These are phyloP conservation scores for Thelonectria olida DNA, from an alignment of 2,329 filamentous ascomycete genomes.

Conservation along the genomic window DNA sequence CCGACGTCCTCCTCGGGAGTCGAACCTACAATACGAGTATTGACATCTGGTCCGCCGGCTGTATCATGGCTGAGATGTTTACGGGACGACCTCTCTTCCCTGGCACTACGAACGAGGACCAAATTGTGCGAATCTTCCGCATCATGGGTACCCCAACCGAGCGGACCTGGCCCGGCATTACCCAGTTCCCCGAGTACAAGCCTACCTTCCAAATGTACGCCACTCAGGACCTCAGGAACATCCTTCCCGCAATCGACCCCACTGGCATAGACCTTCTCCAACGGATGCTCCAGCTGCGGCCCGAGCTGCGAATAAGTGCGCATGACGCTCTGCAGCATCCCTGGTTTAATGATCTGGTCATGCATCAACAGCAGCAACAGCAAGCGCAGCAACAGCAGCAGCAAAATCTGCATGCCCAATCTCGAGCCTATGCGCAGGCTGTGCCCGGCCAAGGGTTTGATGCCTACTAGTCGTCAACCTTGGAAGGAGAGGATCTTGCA, in stretches of 20 bases:
- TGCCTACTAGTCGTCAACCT: slow-evolving; percentile 44
- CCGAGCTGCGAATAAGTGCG: slow-evolving; percentile 90
- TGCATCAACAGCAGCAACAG: slow-evolving; percentile 61
- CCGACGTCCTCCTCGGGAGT: slow-evolving; percentile 92
- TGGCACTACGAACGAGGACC: slow-evolving; percentile 97
- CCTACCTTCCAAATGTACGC: slow-evolving; percentile 92
- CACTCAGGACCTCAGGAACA: slow-evolving; percentile 86
- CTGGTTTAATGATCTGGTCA: slow-evolving; percentile 85
- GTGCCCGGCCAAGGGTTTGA: slow-evolving; percentile 52
- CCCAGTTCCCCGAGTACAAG: slow-evolving; percentile 97
- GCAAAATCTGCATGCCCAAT: slow-evolving; percentile 53
- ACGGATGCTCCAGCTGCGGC: slow-evolving; percentile 90
- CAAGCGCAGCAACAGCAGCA: slow-evolving; percentile 46
- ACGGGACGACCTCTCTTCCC: slow-evolving; percentile 95
- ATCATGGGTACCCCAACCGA: slow-evolving; percentile 98
- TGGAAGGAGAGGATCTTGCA: neutral
- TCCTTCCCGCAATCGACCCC: slow-evolving; percentile 90
- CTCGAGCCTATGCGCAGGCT: slow-evolving; percentile 50
- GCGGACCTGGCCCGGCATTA: slow-evolving; percentile 94
- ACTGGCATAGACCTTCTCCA: slow-evolving; percentile 87
- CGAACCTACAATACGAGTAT: slow-evolving; percentile 99
- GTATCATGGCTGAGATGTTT: slow-evolving; percentile 99
- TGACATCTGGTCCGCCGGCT: slow-evolving; percentile 98
- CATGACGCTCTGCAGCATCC: slow-evolving; percentile 87
- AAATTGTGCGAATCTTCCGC: slow-evolving; percentile 95